Conservation (phyloP, 306 rosid species). For the Aeschynomene evenia region DNA sequence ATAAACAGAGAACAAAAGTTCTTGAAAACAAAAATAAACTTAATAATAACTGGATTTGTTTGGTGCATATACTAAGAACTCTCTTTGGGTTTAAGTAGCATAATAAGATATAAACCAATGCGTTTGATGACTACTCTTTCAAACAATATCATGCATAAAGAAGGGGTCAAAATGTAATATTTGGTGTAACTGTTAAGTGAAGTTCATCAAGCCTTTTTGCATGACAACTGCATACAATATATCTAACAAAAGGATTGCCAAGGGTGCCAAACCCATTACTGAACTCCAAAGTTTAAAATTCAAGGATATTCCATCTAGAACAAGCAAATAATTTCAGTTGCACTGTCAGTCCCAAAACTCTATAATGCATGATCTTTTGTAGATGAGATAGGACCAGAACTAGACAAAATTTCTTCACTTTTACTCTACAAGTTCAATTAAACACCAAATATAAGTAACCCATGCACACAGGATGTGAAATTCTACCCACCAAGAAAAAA, state of each 20-base stretch:
- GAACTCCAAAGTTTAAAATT: not conserved
- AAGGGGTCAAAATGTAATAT: not conserved
- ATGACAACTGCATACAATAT: not conserved
- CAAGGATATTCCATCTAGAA: too few species aligned
- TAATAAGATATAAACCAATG: not conserved
- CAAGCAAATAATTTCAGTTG: too few species aligned
- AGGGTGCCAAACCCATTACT: not conserved
- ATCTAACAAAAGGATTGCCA: not conserved
- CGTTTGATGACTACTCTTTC: not conserved
- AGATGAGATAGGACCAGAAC: too few species aligned
- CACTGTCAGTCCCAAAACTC: too few species aligned
- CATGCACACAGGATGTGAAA: too few species aligned
- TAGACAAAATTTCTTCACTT: too few species aligned
- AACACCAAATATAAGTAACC: too few species aligned
- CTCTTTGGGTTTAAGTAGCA: conserved; percentile 13
- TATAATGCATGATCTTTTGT: too few species aligned
- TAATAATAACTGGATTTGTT: not conserved
- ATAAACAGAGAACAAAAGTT: conserved; percentile 21
- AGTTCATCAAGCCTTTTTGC: not conserved
- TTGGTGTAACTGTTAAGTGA: not conserved
- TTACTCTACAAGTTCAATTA: too few species aligned
- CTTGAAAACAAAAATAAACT: not conserved
- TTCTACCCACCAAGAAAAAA: too few species aligned
- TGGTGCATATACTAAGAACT: not conserved
- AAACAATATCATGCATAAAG: not conserved